Percentiles rank a stretch among this genome's conserved stretches.
Conservation (phyloP, 1,139 yeast genomes). For the Pichia sp. region DNA sequence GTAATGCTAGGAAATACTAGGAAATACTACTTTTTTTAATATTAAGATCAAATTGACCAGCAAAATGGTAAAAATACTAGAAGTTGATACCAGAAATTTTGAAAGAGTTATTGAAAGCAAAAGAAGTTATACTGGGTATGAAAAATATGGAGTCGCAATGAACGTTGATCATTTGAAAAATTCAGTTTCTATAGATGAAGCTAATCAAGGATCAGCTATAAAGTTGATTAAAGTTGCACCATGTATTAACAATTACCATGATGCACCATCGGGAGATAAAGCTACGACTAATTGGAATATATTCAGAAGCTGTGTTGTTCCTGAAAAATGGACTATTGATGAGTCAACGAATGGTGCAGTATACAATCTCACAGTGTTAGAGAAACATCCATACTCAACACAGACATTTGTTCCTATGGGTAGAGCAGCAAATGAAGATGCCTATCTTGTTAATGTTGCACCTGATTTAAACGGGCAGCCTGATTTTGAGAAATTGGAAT, state of each 20-base stretch:
- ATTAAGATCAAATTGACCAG: no score
- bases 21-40: no score
- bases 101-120: conserved; percentile 12
- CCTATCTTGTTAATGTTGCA: conserved; percentile 81
- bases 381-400: conserved; percentile 85
- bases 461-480: conserved; percentile 47
- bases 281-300: conserved; percentile 69
- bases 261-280: conserved; percentile 40
- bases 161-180: conserved; percentile 49
- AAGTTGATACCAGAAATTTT: conserved; percentile 8
- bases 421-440: conserved; percentile 39
- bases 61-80: conserved; percentile 11
- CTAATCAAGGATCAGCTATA: conserved; percentile 91
- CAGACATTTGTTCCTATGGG: conserved; percentile 93
- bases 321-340: conserved; percentile 41
- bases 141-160: conserved; percentile 47
- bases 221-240: conserved; percentile 73
- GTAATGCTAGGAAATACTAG: no score
- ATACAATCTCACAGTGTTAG: conserved; percentile 66
- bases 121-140: conserved; percentile 33
- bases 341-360: conserved; percentile 20
- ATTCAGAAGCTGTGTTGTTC: conserved; percentile 75
- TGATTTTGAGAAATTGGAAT: conserved; percentile 50
- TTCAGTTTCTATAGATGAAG: conserved; percentile 42
- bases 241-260: conserved; percentile 44